Base-by-base conservation (phyloP, 345 rosid genomes). In the Camelina laxa region DNA sequence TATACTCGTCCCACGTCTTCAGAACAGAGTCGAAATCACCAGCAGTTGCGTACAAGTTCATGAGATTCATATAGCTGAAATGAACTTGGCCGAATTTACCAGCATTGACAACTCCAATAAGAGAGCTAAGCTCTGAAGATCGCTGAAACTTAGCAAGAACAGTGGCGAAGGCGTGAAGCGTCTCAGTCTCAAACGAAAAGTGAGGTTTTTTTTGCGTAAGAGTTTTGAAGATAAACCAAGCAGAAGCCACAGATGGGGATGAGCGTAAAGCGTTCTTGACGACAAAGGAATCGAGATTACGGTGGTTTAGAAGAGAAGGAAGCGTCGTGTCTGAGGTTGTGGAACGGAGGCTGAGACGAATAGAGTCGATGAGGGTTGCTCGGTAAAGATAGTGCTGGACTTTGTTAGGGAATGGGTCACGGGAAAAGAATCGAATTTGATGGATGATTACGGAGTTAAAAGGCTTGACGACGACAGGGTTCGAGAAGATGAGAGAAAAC, bases 351-450 rank as follows among this genome's bases (percentile, higher is more conserved):
- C 74, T 50, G 47, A 94, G 86, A 57, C 96, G 84, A 47, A 91
- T 87, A 6, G 88, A 86, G 30, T 94, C 90, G 21, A 94, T 88
- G 64, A 91, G 82, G 66, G 80, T 78, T 20, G 96, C 95, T 49
- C 92, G 81, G 47, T 78, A 82, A 68, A 94, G 88, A 79, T 94
- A 91, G 56, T 84, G 95, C 20, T 86, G 76, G 72, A 94, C 80
- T 75, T 86, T 87, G 84, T 82, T 89, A 21, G 97, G 79, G 74
- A 94, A 91, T 10, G 96, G 92, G 24, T 84, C 88, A 17, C 96
- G 94, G 5, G 75, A 81, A 73, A 82, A 87, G 66, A 45, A 71
- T 54, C 94, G 91, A 82, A 75, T 17, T 70, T 82, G 87, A 20
- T 77, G 85, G 19, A 15, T 69, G 33, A 17, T 58, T 21, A 75